Evolutionary conservation across 2,329 filamentous ascomycete genomes (phyloP), one percentile per base, ranked within the genome.

Genomic region (Keithomyces neogunnii): DNA sequence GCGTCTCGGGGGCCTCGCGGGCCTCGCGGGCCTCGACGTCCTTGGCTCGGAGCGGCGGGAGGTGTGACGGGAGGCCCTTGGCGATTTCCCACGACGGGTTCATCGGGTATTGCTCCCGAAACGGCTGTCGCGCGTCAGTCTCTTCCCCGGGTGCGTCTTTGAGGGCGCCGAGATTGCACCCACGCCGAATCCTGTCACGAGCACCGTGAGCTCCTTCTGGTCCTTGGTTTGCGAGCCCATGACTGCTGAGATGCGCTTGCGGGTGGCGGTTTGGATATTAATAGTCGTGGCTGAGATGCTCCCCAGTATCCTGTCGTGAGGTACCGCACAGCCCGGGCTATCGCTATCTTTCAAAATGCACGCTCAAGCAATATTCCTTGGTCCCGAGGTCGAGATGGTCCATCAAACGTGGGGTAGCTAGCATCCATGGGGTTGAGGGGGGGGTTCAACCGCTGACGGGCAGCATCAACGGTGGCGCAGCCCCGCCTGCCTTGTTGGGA

Each of bases 1-100:
- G 72, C 59, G 49, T 57, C 46, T 45, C 63, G 58, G 32, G 62
- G 60, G 48, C 60, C 19, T 66, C 59, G 51, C 47, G 53, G 28
- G 60, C 62, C 59, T 57, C 46, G 44, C 63, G 58, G 32, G 62
- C 60, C 47, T 60, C 56, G 51, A 62, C 58, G 55, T 70, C 66
- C 61, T 75, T 77, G 56, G 66, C 65, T 48, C 71, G 68, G 11
- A 73, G 65, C 1, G 75, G 69, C 2, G 82, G 78, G 4, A 91
- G 77, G 58, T 79, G 77, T 2, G 77, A 66, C 3, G 88, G 84
- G n/a, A 95, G 79, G 26, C 72, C 73, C 30, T 74, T 76, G 47
- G 86, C 82, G 62, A 95, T 91, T 63, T 91, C 80, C 77, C 82
- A 91, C 3, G 89, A 89, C 7, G 89, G 88, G 63, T 95, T 95